Base-by-base conservation (phyloP, 2,329 filamentous ascomycete species). In the Amphichorda felina region DNA sequence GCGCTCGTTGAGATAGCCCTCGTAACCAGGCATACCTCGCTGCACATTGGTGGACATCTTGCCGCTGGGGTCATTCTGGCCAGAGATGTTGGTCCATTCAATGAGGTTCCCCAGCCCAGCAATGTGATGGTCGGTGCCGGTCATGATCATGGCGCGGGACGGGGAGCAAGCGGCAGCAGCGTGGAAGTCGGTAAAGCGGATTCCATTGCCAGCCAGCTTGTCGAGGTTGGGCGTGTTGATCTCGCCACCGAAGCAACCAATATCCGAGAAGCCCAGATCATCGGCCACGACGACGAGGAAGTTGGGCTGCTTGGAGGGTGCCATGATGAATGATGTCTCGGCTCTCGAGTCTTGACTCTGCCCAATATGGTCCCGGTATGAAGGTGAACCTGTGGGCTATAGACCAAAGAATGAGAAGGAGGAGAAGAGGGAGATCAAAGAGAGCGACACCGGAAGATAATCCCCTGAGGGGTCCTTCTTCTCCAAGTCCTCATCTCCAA, bases 111-210 rank as follows among this genome's bases (percentile, higher is more conserved):
- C 74, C 3, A 79, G 56, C 2, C 73, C 66, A 8, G 67, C 66
- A 38, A 72, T 71, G 47, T 72, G 72, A 44, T 77, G 66, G 45
- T 77, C 73, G 1, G 50, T 50, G 8, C 50, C 50, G 8, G 72
- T 77, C 64, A 79, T 70, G 43, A 80, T 66, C 75, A 80, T 80
- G 14, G 74, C 71, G 26, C 75, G 61, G 3, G 72, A 75, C 2
- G 76, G 76, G 34, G 73, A 79, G 53, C 74, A 80, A 34, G 75
- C 75, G 3, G 74, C 70, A 0, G 76, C 75, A 2, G 74, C 70
- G 46, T 80, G 75, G 50, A 77, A 79, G 44, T 78, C 70, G 0
- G 70, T 75, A 40, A 75, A 66, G 2, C 68, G 62, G 10, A 75
- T 45, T 8, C 70, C 64, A 27, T 60, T 49, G 28, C 58, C 46